These are phyloP conservation scores for Borovskyia barvae DNA, from an alignment of 208 protist genomes.

Conservation along the genomic window DNA sequence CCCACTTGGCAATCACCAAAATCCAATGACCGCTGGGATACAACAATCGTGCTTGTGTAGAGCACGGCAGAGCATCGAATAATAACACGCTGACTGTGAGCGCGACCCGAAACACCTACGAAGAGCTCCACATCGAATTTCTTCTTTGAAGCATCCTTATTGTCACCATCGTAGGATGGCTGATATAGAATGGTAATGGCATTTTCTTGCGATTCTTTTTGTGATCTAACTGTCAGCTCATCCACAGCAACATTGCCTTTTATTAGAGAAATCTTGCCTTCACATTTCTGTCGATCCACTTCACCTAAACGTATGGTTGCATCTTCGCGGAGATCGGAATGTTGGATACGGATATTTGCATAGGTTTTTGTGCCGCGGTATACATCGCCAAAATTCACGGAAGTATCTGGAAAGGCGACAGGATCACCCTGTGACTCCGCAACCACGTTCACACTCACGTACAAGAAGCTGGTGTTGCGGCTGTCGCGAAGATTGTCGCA, in stretches of 20 bases:
- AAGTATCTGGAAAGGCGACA: constrained; percentile 46
- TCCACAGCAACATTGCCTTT: constrained; percentile 47
- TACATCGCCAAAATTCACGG: constrained; percentile 77
- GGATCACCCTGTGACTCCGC: constrained; percentile 65
- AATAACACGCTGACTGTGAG: constrained; percentile 51
- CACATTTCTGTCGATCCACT: constrained; percentile 42
- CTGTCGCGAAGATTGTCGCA: constrained; percentile 81
- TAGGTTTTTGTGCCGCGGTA: constrained; percentile 64
- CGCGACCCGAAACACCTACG: constrained; percentile 19
- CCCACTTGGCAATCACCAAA: constrained; percentile 86
- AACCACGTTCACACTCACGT: constrained; percentile 67
- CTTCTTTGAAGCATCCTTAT: constrained; percentile 46
- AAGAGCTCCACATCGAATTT: constrained; percentile 82
- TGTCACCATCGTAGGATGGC: constrained; percentile 48
- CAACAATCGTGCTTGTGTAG: constrained; percentile 79
- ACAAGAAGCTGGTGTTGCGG: constrained; percentile 61
- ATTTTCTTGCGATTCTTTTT: constrained; percentile 36
- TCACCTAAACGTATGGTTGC: constrained; percentile 46
- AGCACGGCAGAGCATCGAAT: constrained; percentile 68
- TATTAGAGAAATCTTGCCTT: constrained; percentile 54
- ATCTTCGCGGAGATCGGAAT: constrained; percentile 52
- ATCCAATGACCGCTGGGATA: constrained; percentile 64
- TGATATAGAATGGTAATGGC: constrained; percentile 54
- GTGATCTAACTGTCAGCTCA: constrained; percentile 45
- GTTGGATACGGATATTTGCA: constrained; percentile 38